Conservation (phyloP, 208 protist genomes). For the Naegleria gruberi region DNA sequence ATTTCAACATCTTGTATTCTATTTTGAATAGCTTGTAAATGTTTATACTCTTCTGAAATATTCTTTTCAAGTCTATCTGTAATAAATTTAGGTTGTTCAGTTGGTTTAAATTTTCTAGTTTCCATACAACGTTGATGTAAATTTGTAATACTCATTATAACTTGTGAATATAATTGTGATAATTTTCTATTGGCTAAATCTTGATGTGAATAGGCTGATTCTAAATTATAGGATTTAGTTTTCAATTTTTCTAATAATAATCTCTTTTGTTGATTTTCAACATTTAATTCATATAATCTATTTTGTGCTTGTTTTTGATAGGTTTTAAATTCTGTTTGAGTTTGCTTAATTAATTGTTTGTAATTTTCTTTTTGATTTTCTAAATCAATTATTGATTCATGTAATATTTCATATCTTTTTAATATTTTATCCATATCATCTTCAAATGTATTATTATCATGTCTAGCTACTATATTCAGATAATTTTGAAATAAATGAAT, state of each 20-base stretch:
- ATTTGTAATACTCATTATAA: not conserved
- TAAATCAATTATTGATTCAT: not conserved
- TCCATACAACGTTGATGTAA: not conserved
- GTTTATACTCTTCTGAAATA: not conserved
- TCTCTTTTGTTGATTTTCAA: not conserved
- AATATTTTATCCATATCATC: not conserved
- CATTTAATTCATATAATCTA: not conserved
- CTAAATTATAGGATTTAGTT: not conserved
- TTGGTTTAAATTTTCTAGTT: not conserved
- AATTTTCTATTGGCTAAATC: not conserved
- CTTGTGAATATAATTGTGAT: not conserved
- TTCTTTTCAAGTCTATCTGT: not conserved
- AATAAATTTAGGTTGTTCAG: not conserved
- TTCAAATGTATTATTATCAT: not conserved
- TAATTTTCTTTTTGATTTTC: not conserved
- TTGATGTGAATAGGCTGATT: not conserved
- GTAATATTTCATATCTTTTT: not conserved
- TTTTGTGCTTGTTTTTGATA: not conserved
- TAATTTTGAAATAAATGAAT: slow-evolving; percentile 1
- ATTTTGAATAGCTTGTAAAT: not conserved
- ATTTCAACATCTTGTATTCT: not conserved
- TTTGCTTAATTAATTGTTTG: not conserved
- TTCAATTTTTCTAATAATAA: not conserved
- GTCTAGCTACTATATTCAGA: not conserved
- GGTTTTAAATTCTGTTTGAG: not conserved